Conservation (phyloP, 2,329 filamentous ascomycete genomes). For the Aspergillus costaricaensis region DNA sequence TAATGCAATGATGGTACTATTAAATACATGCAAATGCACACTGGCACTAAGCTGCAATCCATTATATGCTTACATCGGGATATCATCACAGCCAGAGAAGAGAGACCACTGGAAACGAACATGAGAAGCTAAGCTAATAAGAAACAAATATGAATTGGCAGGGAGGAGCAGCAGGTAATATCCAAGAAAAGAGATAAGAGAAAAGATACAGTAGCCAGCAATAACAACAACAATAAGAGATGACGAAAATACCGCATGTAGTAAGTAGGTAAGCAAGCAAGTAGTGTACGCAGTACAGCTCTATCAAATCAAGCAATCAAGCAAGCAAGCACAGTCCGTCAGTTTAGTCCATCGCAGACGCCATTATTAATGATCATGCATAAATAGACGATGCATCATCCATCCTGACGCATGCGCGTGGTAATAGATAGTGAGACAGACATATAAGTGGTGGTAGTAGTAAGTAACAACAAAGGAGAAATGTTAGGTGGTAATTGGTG, state of each 20-base stretch:
- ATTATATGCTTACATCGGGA: no score
- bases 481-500: constrained; percentile 1
- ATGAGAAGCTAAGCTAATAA: no score
- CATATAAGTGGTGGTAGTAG: no score
- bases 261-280: no score
- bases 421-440: not conserved
- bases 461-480: no score
- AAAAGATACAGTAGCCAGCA: not conserved
- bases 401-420: not conserved
- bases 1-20: no score
- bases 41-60: no score
- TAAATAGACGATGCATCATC: not conserved
- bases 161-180: not conserved
- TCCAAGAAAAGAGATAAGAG: not conserved
- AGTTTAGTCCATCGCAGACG: no score
- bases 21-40: no score
- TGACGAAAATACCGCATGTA: not conserved
- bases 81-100: no score
- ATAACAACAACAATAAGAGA: not conserved
- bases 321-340: not conserved
- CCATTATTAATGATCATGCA: not conserved
- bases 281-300: constrained; percentile 5
- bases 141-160: no score
- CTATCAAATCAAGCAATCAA: not conserved
- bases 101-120: no score